These are phyloP conservation scores for Hypoxylon sp. DNA, from an alignment of 2,329 filamentous ascomycete genomes.

Conservation along the genomic window DNA sequence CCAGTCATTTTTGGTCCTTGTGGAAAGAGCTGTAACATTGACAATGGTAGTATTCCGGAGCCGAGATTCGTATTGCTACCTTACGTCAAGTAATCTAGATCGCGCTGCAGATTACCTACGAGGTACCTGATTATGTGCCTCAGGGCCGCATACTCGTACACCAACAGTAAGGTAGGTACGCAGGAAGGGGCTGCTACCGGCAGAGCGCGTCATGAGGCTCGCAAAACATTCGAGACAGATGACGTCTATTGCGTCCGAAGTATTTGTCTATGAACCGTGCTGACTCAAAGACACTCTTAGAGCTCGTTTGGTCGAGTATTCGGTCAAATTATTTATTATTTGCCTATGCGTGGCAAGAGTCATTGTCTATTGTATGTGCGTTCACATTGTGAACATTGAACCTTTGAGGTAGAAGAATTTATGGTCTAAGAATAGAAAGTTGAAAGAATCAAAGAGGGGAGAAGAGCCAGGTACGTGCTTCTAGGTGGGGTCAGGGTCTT, in stretches of 20 bases:
- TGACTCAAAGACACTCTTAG: slow-evolving; percentile 1
- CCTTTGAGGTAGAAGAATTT: slow-evolving; percentile 5
- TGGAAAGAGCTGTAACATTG: slow-evolving; percentile 12
- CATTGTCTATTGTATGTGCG: background rate
- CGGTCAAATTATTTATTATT: background rate
- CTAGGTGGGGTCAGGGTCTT: background rate
- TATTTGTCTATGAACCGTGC: background rate
- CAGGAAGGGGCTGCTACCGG: slow-evolving; percentile 26
- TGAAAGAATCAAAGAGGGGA: slow-evolving; percentile 1
- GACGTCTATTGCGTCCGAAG: background rate
- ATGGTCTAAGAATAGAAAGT: slow-evolving; percentile 15
- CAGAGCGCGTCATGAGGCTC: slow-evolving; percentile 37
- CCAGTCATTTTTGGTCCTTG: background rate
- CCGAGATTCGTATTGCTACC: slow-evolving; percentile 11
- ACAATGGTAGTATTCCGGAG: background rate
- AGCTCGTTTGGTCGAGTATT: background rate
- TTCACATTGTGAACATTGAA: slow-evolving; percentile 1
- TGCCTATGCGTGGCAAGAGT: background rate
- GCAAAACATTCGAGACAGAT: slow-evolving; percentile 7
- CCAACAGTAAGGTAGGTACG: slow-evolving; percentile 12
- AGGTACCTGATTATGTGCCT: slow-evolving; percentile 13
- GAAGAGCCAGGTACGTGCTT: background rate
- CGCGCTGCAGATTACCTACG: slow-evolving; percentile 24
- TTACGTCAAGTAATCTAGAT: slow-evolving; percentile 26
- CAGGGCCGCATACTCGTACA: slow-evolving; percentile 28